These are phyloP conservation scores for Suillus tomentosus DNA, from an alignment of 768 basidiomycete genomes.

Conservation along the genomic window DNA sequence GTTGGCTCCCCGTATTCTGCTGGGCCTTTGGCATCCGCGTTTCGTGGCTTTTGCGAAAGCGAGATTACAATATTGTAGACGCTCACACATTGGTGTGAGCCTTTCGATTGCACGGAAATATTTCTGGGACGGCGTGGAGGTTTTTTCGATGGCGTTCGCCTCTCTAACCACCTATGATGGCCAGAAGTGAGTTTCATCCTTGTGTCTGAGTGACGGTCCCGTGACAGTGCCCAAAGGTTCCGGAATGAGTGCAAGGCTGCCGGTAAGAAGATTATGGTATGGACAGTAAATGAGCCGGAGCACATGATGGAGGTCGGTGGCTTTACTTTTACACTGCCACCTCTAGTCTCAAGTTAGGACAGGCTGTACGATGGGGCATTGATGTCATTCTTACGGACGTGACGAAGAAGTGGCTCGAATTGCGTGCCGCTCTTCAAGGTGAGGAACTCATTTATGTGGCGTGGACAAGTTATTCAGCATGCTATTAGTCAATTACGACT, in stretches of 20 bases:
- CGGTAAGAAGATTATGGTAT: conserved; percentile 87
- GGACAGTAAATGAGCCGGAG: conserved; percentile 92
- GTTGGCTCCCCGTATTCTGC: conserved; percentile 78
- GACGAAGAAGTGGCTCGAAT: conserved; percentile 65
- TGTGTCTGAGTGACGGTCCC: conserved; percentile 9
- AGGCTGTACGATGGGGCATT: conserved; percentile 82
- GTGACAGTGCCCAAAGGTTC: conserved; percentile 54
- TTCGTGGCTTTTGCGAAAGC: conserved; percentile 79
- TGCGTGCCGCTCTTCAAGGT: conserved; percentile 63
- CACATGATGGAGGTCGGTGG: conserved; percentile 85
- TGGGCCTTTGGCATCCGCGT: conserved; percentile 90
- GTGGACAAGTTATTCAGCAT: background rate
- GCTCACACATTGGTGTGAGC: conserved; percentile 83
- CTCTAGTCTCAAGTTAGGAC: conserved; percentile 10
- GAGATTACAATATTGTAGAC: conserved; percentile 77
- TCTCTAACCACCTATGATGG: conserved; percentile 75
- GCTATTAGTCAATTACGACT: conserved; percentile 63
- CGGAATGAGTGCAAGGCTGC: conserved; percentile 72
- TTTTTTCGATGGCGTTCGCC: conserved; percentile 83
- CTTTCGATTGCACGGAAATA: conserved; percentile 74
- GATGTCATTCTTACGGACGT: conserved; percentile 79
- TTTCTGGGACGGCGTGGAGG: conserved; percentile 87
- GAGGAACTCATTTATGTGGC: conserved; percentile 22
- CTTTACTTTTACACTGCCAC: conserved; percentile 1
- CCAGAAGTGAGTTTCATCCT: conserved; percentile 46